Conservation (phyloP, 305 asterid genomes). For the Fraxinus dipetala region DNA sequence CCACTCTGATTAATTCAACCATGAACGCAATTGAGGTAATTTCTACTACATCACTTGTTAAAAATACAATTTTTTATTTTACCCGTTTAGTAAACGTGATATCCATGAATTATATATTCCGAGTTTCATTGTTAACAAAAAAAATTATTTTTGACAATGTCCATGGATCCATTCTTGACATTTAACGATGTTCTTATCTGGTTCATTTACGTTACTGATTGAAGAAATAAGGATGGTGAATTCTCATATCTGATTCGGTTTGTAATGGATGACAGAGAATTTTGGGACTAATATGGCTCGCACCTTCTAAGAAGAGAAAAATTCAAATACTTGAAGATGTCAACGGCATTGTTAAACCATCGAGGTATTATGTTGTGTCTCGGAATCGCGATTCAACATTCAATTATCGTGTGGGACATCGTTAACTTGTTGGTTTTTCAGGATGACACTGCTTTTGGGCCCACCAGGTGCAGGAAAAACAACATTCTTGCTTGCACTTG, state of each 20-base stretch:
- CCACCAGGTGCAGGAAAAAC: constrained; percentile 48
- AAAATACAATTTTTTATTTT: neutral
- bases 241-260: constrained; percentile 12
- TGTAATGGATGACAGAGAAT: constrained; percentile 27
- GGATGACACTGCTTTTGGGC: constrained; percentile 43
- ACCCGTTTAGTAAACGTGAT: neutral
- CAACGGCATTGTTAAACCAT: constrained; percentile 39
- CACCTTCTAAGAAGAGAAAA: constrained; percentile 37
- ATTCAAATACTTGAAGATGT: constrained; percentile 34
- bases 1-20: constrained; percentile 36
- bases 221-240: neutral
- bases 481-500: constrained; percentile 37
- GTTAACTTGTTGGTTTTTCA: constrained; percentile 15
- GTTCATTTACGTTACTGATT: neutral
- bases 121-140: neutral
- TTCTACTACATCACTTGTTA: neutral
- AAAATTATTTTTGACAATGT: neutral
- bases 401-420: neutral
- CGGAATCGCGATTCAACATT: neutral
- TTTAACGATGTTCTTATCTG: neutral
- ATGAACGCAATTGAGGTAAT: constrained; percentile 32
- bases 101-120: neutral
- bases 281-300: constrained; percentile 21
- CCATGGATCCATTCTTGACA: neutral
- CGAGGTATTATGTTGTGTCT: constrained; percentile 27